A percentile compares a stretch with the other conserved stretches of the same genome.
Evolutionary conservation across 352 stramenopile species (phyloP).

Genomic region (Pythium oligandrum): DNA sequence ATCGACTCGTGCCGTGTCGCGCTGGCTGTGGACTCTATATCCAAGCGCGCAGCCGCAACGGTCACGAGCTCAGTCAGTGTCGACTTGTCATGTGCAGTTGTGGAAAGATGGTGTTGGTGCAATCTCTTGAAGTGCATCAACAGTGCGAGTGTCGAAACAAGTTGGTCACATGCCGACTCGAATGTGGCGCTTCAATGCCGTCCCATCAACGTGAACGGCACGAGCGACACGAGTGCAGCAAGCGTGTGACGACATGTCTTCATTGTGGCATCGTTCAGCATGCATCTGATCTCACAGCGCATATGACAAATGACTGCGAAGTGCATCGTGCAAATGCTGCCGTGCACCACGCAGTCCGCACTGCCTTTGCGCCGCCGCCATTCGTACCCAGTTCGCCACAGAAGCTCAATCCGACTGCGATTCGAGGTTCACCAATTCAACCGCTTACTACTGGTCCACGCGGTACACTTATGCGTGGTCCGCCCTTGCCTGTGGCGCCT

Average conservation of each 20-base stretch:
- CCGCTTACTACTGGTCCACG: no score
- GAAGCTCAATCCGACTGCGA: slow-evolving; percentile 17
- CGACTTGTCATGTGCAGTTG: slow-evolving; percentile 58
- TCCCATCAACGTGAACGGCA: slow-evolving; percentile 38
- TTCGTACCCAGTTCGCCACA: not conserved
- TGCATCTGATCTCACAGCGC: slow-evolving; percentile 32
- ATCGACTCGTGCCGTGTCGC: slow-evolving; percentile 43
- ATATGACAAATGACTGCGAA: slow-evolving; percentile 36
- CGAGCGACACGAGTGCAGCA: slow-evolving; percentile 44
- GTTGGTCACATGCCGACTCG: slow-evolving; percentile 33
- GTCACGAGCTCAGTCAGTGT: slow-evolving; percentile 66
- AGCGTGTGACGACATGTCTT: slow-evolving; percentile 30
- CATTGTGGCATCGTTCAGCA: slow-evolving; percentile 35
- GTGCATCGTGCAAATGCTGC: slow-evolving; percentile 24
- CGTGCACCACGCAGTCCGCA: slow-evolving; percentile 19
- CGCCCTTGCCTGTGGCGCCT: slow-evolving; percentile 5
- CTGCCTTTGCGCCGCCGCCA: slow-evolving; percentile 16
- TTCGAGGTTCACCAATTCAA: slow-evolving; percentile 22
- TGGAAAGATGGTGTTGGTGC: slow-evolving; percentile 59
- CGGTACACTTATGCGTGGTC: not conserved
- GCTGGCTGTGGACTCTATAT: slow-evolving; percentile 45
- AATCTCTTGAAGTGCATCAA: slow-evolving; percentile 48
- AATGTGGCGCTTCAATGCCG: slow-evolving; percentile 27
- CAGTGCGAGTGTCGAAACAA: slow-evolving; percentile 43
- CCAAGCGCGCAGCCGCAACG: slow-evolving; percentile 42